Conservation (phyloP, 73 alveolate species). For the Blepharisma japonicum region DNA sequence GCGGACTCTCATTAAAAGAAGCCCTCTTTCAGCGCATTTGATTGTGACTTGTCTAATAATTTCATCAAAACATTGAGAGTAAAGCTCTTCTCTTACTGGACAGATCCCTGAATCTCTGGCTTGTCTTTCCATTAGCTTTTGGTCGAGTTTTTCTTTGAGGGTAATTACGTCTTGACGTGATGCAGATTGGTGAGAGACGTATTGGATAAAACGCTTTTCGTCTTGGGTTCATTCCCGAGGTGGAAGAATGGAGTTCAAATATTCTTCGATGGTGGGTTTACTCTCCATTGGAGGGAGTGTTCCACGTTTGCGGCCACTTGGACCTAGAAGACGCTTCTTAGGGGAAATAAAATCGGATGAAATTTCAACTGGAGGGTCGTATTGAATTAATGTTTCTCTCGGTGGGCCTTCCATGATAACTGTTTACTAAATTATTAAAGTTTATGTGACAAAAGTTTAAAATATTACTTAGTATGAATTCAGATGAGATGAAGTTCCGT, state of each 20-base stretch:
- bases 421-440: not conserved
- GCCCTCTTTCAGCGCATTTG: slow-evolving; percentile 98
- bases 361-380: slow-evolving; percentile 26
- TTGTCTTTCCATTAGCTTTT: slow-evolving; percentile 90
- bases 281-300: slow-evolving; percentile 25
- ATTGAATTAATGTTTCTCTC: slow-evolving; percentile 25
- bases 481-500: no score
- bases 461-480: no score
- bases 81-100: slow-evolving; percentile 86
- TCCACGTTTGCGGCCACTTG: not conserved
- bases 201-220: slow-evolving; percentile 70
- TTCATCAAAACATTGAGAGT: slow-evolving; percentile 87
- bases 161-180: slow-evolving; percentile 91
- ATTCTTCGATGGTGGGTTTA: slow-evolving; percentile 26
- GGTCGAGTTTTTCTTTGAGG: slow-evolving; percentile 57
- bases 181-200: slow-evolving; percentile 85
- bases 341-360: not conserved
- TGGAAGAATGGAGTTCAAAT: slow-evolving; percentile 46
- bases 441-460: no score
- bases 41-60: slow-evolving; percentile 54
- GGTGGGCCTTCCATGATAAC: slow-evolving; percentile 22
- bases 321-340: not conserved
- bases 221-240: slow-evolving; percentile 74
- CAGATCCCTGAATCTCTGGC: slow-evolving; percentile 91
- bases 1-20: slow-evolving; percentile 92